Evolutionary conservation across 176 grass and related monocot genomes (phyloP).

Genomic region (Eragrostis nindensis): DNA sequence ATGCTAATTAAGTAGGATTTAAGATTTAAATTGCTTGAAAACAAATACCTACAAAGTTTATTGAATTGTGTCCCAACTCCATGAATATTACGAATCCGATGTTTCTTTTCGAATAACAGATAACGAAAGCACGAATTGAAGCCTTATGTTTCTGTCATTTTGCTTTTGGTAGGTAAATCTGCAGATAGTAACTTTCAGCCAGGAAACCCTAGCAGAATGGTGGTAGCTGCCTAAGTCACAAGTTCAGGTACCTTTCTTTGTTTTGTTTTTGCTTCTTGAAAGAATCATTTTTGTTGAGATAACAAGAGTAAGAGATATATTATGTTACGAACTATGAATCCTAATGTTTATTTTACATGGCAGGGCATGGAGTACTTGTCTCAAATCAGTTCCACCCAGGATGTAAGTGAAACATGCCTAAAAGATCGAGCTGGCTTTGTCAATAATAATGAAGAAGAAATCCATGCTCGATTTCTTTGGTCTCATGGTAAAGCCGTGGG

Average conservation of each 20-base stretch:
- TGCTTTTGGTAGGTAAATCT: slow-evolving; percentile 49
- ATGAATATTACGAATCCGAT: no score
- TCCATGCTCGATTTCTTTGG: no score
- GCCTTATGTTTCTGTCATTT: not conserved
- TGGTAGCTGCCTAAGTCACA: slow-evolving; percentile 30
- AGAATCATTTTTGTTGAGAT: no score
- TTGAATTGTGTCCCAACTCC: not conserved
- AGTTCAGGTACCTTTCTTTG: not conserved
- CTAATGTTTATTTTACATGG: not conserved
- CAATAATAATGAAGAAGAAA: not conserved
- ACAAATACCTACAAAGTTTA: no score
- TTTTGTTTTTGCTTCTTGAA: not conserved
- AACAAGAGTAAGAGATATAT: not conserved
- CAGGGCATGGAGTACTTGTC: not conserved
- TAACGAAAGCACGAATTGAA: not conserved
- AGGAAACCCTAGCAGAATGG: slow-evolving; percentile 36
- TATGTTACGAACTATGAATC: not conserved
- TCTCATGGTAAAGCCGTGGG: not conserved
- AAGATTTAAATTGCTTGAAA: not conserved
- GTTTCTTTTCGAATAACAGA: not conserved
- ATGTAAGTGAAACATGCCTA: not conserved
- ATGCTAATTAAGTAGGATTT: not conserved
- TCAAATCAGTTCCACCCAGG: not conserved
- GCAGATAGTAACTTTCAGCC: slow-evolving; percentile 31
- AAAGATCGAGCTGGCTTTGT: not conserved